Evolutionary conservation across 148 eudicot species (phyloP), one percentile per base, ranked within the genome.

Genomic region (Rhododendron griersonianum): DNA sequence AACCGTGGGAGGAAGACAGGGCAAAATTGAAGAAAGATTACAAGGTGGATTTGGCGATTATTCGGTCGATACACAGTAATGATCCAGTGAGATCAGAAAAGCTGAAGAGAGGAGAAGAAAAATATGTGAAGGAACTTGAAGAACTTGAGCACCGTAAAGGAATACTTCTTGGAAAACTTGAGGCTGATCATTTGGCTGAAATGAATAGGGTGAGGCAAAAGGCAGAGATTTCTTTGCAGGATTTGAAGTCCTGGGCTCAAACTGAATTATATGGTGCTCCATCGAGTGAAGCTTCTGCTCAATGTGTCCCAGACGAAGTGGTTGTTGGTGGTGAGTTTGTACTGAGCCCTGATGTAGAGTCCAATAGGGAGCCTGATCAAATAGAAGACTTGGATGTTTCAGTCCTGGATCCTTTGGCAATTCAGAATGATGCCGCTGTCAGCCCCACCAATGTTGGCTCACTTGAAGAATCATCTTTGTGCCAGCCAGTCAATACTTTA

Each of bases 161-260:
- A 48, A 53, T 7, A 67, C 15, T 48, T 51, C 92, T 88, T 57
- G 86, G 91, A 85, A 89, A 87, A 28, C 89, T 93, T 4, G 79
- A 89, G 89, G 90, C 89, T 87, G 89, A 86, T 84, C 94, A 93
- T 8, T 84, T 86, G 84, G 84, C 84, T 84, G 94, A 89, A 88
- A 90, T 51, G 53, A 82, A 84, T 37, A 90, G 77, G 45, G 92
- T 89, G 86, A 86, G 85, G 65, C 81, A 78, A 51, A 93, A 88
- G 89, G 86, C 83, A 65, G 84, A 84, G 39, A 80, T 41, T 16
- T 86, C 80, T 92, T 86, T 89, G 87, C 89, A 91, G 53, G 83
- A 86, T 67, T 82, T 84, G 50, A 91, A 87, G 61, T 88, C 86
- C 39, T 45, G 84, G 86, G 77, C 45, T 59, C 80, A 87, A 67